Percentiles rank a stretch among this genome's conserved stretches.
phyloP scores from a whole-genome alignment of 352 stramenopile genomes.

The Globisporangium heterothallicum region DNA sequence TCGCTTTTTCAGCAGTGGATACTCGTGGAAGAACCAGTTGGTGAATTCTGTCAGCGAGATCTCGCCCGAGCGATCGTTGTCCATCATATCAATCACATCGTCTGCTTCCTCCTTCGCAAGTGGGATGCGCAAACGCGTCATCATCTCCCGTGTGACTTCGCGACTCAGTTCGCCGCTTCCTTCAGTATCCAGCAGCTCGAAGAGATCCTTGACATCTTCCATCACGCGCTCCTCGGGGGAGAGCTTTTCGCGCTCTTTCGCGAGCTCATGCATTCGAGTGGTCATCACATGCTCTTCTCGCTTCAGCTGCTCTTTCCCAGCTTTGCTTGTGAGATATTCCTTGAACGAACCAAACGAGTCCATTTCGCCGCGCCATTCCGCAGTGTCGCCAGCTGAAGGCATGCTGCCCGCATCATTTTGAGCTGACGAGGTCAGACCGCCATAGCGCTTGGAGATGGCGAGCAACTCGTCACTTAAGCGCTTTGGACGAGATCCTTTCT shows the following conservation, averaged over 20 bases:
- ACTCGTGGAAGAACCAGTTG: slow-evolving; percentile 63
- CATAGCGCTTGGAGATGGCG: slow-evolving; percentile 35
- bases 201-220: slow-evolving; percentile 57
- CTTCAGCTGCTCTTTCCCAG: slow-evolving; percentile 44
- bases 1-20: slow-evolving; percentile 38
- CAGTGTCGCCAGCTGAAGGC: slow-evolving; percentile 3
- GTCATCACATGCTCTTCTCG: slow-evolving; percentile 42
- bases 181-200: slow-evolving; percentile 60
- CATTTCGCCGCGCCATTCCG: slow-evolving; percentile 43
- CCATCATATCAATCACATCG: slow-evolving; percentile 81
- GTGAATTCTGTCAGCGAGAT: slow-evolving; percentile 70
- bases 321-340: slow-evolving; percentile 38
- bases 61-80: slow-evolving; percentile 55
- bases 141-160: slow-evolving; percentile 40
- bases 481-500: slow-evolving; percentile 32
- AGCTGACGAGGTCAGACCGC: slow-evolving; percentile 11
- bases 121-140: slow-evolving; percentile 51
- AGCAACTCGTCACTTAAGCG: slow-evolving; percentile 43
- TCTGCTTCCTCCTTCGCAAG: slow-evolving; percentile 41
- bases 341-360: slow-evolving; percentile 52
- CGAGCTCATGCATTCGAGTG: slow-evolving; percentile 28
- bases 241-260: slow-evolving; percentile 31
- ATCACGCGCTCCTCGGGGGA: slow-evolving; percentile 34
- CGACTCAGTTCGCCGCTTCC: slow-evolving; percentile 43
- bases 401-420: not conserved